A percentile compares a stretch with the other conserved stretches of the same genome.
Evolutionary conservation across 73 alveolate species (phyloP).

Genomic region (Durusdinium trenchii): DNA sequence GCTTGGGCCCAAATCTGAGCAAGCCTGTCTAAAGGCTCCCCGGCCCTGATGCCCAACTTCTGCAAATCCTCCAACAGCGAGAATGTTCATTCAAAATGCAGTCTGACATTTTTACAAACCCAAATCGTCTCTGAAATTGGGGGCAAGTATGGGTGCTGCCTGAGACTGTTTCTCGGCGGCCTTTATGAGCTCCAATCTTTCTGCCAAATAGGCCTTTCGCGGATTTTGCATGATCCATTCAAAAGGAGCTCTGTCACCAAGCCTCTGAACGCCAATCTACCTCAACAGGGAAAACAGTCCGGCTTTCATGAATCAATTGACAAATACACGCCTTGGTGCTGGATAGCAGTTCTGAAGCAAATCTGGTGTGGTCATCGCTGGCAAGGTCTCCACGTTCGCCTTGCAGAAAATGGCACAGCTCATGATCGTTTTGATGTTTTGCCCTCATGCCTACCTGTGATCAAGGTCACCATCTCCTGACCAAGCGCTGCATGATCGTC

Average conservation of each 20-base stretch:
- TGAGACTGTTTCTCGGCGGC: background rate
- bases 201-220: constrained; percentile 40
- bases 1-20: too few species aligned
- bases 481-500: constrained; percentile 93
- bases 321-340: too few species aligned
- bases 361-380: constrained; percentile 67
- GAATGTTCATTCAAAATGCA: background rate
- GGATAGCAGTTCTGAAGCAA: constrained; percentile 47
- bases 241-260: background rate
- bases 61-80: background rate
- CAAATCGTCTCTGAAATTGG: background rate
- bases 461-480: constrained; percentile 59
- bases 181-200: background rate
- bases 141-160: background rate
- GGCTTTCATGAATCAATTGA: too few species aligned
- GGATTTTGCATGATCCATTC: background rate
- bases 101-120: background rate
- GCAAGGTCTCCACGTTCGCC: constrained; percentile 82
- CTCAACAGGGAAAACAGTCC: constrained; percentile 12
- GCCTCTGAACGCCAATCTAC: constrained; percentile 88
- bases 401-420: background rate
- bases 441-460: constrained; percentile 13
- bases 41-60: background rate
- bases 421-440: background rate
- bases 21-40: constrained; percentile 33